Conservation (phyloP, 345 rosid species). For the Pistacia atlantica region DNA sequence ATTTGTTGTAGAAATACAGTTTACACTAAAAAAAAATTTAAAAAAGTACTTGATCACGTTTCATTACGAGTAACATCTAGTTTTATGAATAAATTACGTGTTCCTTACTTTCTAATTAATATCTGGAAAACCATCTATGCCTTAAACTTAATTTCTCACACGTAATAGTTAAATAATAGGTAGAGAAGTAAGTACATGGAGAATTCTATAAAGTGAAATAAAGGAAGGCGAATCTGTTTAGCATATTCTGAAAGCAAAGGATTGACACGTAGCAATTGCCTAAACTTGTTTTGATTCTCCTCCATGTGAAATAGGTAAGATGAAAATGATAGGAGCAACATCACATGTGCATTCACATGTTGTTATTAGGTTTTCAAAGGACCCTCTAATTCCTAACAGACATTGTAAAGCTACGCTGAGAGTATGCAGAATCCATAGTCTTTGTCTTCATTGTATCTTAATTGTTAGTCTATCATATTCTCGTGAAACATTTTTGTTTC, state of each 20-base stretch:
- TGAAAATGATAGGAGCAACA: not conserved
- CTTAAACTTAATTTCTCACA: too few species aligned
- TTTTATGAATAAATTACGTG: too few species aligned
- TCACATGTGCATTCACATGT: slow-evolving; percentile 15
- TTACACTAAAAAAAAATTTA: too few species aligned
- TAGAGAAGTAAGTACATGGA: too few species aligned
- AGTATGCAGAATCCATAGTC: not conserved
- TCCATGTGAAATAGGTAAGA: slow-evolving; percentile 11
- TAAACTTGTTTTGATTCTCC: slow-evolving; percentile 1
- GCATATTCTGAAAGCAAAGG: not conserved
- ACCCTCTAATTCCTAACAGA: not conserved
- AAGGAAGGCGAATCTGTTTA: not conserved
- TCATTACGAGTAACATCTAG: too few species aligned
- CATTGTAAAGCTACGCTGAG: not conserved
- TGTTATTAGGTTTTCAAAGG: not conserved
- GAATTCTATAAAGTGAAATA: not conserved
- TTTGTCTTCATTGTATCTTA: not conserved
- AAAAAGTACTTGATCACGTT: too few species aligned
- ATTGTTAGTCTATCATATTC: not conserved
- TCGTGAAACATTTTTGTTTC: slow-evolving; percentile 18
- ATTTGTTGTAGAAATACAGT: too few species aligned
- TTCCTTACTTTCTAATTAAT: too few species aligned
- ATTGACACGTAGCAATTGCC: not conserved
- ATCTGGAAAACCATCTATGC: too few species aligned
- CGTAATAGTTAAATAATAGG: too few species aligned